phyloP scores from a whole-genome alignment of 805 yeast species.

The Yarrowia sp. region DNA sequence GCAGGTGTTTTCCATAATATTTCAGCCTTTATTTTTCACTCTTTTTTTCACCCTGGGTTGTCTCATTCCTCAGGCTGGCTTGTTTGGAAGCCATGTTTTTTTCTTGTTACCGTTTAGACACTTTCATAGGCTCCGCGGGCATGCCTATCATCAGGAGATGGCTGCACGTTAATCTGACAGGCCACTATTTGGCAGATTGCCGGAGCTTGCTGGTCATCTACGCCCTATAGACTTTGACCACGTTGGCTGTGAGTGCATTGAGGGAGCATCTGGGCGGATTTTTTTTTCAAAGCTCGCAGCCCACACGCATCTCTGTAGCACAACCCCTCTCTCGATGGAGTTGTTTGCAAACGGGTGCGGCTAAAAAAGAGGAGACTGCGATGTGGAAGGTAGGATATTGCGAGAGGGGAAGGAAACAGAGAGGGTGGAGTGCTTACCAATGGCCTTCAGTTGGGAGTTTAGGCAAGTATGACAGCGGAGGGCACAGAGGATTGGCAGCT shows the following conservation, averaged over 20 bases:
- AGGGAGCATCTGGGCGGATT: not conserved
- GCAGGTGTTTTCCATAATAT: not conserved
- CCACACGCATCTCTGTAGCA: slow-evolving; percentile 3
- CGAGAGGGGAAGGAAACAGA: not conserved
- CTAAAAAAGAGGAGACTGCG: not conserved
- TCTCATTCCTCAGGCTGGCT: not conserved
- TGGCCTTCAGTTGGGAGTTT: slow-evolving; percentile 11
- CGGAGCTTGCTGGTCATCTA: not conserved
- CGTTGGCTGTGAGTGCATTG: slow-evolving; percentile 2
- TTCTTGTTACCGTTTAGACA: not conserved
- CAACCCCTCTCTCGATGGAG: slow-evolving; percentile 7
- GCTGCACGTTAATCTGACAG: slow-evolving; percentile 19
- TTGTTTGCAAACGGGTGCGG: slow-evolving; percentile 24
- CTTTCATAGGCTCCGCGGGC: slow-evolving; percentile 14
- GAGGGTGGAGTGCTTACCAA: too few species aligned
- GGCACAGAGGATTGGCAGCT: not conserved
- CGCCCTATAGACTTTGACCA: not conserved
- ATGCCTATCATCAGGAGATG: slow-evolving; percentile 13
- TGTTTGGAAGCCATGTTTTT: slow-evolving; percentile 8
- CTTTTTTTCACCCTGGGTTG: not conserved
- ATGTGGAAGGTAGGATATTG: slow-evolving; percentile 16
- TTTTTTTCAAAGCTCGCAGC: not conserved
- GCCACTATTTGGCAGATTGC: too few species aligned
- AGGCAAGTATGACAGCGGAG: not conserved
- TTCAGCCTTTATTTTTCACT: not conserved